Conservation (phyloP, 768 basidiomycete species). For the Melanogaster broomeanus region DNA sequence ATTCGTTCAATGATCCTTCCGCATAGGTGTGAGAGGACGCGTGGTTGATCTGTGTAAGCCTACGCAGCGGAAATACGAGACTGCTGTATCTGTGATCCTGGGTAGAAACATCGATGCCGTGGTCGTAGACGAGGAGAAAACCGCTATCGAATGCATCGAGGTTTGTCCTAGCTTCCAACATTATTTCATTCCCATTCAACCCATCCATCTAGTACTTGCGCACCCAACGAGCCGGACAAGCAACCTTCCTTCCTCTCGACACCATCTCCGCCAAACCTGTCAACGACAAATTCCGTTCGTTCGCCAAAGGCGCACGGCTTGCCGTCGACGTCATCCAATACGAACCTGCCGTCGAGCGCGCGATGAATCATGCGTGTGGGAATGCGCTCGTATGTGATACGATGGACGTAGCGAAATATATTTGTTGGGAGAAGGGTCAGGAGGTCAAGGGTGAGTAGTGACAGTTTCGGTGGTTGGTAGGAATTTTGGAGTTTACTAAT, state of each 20-base stretch:
- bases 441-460: slow-evolving; percentile 85
- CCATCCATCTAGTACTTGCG: slow-evolving; percentile 76
- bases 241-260: slow-evolving; percentile 98
- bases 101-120: slow-evolving; percentile 95
- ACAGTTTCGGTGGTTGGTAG: background rate
- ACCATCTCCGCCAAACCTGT: slow-evolving; percentile 93
- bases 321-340: slow-evolving; percentile 86
- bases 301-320: slow-evolving; percentile 83
- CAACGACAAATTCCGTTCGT: slow-evolving; percentile 92
- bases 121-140: slow-evolving; percentile 96
- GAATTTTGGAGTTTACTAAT: too few species aligned
- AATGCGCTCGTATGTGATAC: slow-evolving; percentile 94
- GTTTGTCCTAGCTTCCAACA: slow-evolving; percentile 38
- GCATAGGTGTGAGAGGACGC: slow-evolving; percentile 84
- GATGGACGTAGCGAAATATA: slow-evolving; percentile 87
- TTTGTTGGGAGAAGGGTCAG: slow-evolving; percentile 93
- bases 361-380: slow-evolving; percentile 96
- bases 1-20: background rate
- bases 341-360: slow-evolving; percentile 84
- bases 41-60: slow-evolving; percentile 95
- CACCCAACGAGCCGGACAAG: slow-evolving; percentile 91
- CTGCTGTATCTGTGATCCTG: slow-evolving; percentile 87
- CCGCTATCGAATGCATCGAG: slow-evolving; percentile 97
- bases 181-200: background rate
- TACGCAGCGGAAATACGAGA: slow-evolving; percentile 87